Evolutionary conservation across 2,329 filamentous ascomycete genomes (phyloP).

Genomic region (Cyphellophora attinorum): DNA sequence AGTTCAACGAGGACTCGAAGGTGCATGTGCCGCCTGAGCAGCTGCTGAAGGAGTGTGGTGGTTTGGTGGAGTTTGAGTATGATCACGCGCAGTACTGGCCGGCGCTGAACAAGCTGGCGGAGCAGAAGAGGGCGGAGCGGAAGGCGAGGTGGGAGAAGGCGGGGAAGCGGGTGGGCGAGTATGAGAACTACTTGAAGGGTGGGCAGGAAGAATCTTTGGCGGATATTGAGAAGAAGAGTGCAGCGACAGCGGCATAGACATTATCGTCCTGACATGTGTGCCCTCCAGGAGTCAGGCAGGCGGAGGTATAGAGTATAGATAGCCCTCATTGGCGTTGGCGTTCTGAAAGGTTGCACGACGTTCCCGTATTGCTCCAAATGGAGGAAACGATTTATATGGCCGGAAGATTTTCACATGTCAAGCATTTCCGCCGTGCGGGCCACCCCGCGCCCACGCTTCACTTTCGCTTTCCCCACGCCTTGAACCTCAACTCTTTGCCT

Average conservation of each 20-base stretch:
- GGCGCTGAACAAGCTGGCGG: constrained; percentile 62
- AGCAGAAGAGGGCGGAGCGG: constrained; percentile 53
- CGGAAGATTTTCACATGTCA: no score
- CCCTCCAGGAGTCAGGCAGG: no score
- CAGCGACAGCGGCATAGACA: no score
- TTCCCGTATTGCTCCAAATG: no score
- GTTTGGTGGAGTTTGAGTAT: constrained; percentile 81
- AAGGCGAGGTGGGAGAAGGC: constrained; percentile 65
- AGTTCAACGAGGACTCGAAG: constrained; percentile 88
- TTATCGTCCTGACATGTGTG: no score
- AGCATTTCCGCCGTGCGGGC: no score
- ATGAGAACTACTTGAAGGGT: constrained; percentile 80
- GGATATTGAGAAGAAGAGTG: constrained; percentile 19
- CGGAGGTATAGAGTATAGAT: no score
- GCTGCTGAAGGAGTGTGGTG: constrained; percentile 69
- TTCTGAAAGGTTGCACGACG: no score
- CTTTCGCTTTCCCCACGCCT: no score
- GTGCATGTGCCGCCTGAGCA: constrained; percentile 73
- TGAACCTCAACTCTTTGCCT: no score
- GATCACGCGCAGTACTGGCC: constrained; percentile 87
- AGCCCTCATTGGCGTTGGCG: not conserved
- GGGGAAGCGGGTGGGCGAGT: constrained; percentile 75
- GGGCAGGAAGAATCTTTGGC: constrained; percentile 33
- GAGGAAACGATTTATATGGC: no score
- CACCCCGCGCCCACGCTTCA: no score